Percentiles rank a stretch among this genome's conserved stretches.
Conservation (phyloP, 495 filamentous ascomycete genomes). For the Margaritispora aquatica region DNA sequence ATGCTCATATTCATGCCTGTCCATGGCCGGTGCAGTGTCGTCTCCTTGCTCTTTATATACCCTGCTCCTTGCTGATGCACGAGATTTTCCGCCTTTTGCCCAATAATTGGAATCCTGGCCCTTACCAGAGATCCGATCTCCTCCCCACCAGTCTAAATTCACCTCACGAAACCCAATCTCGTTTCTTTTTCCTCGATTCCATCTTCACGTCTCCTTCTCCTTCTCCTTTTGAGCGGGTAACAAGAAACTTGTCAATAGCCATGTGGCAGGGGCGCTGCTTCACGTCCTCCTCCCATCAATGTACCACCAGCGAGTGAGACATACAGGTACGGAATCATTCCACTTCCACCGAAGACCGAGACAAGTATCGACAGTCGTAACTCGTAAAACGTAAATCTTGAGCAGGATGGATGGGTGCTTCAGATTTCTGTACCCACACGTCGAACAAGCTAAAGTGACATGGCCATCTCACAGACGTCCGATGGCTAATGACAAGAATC, state of each 20-base stretch:
- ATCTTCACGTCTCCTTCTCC: background rate
- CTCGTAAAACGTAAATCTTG: too few relatives aligned
- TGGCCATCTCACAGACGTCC: background rate
- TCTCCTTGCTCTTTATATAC: background rate
- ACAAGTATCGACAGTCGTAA: too few relatives aligned
- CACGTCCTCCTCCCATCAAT: too few relatives aligned
- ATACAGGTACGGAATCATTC: background rate
- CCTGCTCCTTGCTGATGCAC: background rate
- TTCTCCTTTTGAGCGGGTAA: background rate
- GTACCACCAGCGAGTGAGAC: background rate
- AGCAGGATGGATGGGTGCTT: too few relatives aligned
- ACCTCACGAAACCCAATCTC: background rate
- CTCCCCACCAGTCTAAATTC: background rate
- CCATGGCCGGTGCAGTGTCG: too few relatives aligned
- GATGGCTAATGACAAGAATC: too few relatives aligned
- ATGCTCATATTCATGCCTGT: background rate
- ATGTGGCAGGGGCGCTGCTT: background rate
- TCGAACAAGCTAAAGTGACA: background rate
- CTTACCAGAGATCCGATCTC: background rate
- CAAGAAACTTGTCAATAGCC: background rate
- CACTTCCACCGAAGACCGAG: too few relatives aligned
- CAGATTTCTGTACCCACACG: background rate
- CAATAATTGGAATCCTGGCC: background rate
- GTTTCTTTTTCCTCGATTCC: too few relatives aligned
- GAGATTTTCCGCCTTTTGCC: background rate